Base-by-base conservation (phyloP, 306 rosid genomes). In the Amphicarpaea edgeworthii region DNA sequence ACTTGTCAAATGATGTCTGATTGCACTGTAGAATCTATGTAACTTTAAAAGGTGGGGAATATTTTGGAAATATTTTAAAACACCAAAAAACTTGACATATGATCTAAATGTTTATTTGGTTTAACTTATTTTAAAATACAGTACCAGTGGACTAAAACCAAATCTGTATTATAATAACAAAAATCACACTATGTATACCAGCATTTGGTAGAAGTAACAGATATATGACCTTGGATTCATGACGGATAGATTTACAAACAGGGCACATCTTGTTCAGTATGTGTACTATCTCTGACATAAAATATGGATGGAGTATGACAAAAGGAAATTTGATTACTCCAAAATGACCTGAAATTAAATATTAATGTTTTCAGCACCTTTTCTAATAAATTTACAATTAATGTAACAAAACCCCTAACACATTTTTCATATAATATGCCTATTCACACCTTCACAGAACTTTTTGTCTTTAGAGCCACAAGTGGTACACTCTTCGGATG, bases 181-280 rank as follows among this genome's bases (percentile, higher is more conserved):
- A 41, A 40, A 26, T 12, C 67, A 55, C 10, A 64, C 11, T 21
- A 19, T 28, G 40, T 32, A 62, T 62, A 34, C 14, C 17, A 47
- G 46, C 49, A 59, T 17, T 64, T 76, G 77, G 41, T 49, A 76
- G 70, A 54, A 70, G 79, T 55, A 84, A 49, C 66, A 71, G 83
- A 73, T 80, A 80, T 79, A 92, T 85, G 86, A 92, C 99, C 99
- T 95, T 90, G 76, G 79, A 62, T 49, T 87, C 83, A 47, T 75
- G 81, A 66, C 88, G 89, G 43, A 86, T 76, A 70, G 88, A 75
- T 84, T 92, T 92, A 86, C 99, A 96, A 58, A 75, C 93, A 6
- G 97, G 93, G 68, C 99, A 96, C 75, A 96, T 84, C 73, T 82
- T 86, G 85, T 96, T 93, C 83, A 96, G 80, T 74, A 96, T 88